Conservation (phyloP, 257 asterid species). For the Salvia miltiorrhiza region DNA sequence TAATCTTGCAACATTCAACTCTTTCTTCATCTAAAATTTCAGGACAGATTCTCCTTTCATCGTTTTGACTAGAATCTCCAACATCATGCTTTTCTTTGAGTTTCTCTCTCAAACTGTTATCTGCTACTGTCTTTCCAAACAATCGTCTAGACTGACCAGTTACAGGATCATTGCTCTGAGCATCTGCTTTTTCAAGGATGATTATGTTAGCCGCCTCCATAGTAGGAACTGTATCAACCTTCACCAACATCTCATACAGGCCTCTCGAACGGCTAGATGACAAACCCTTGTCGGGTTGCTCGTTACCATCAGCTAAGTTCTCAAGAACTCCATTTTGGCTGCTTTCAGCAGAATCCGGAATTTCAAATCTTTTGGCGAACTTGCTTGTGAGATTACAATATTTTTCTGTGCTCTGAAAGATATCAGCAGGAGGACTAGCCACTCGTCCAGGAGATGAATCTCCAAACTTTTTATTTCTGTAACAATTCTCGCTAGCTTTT, state of each 20-base stretch:
- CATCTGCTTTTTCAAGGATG: neutral
- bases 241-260: neutral
- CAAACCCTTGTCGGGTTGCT: constrained; percentile 2
- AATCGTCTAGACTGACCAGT: neutral
- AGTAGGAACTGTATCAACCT: neutral
- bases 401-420: neutral
- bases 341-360: neutral
- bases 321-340: neutral
- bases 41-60: neutral
- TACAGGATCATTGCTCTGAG: neutral
- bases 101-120: neutral
- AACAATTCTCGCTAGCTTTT: constrained; percentile 6
- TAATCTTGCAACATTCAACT: constrained; percentile 14
- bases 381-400: neutral
- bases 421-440: constrained; percentile 2
- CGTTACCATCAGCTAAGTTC: neutral
- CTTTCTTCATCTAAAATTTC: neutral
- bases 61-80: neutral
- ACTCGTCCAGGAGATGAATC: constrained; percentile 10
- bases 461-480: neutral
- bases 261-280: neutral
- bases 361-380: neutral
- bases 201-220: neutral
- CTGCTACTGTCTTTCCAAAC: neutral
- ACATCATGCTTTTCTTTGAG: neutral